Percentiles rank a stretch among this genome's conserved stretches.
Evolutionary conservation across 805 yeast species (phyloP).

Genomic region (Candida xyloterini): DNA sequence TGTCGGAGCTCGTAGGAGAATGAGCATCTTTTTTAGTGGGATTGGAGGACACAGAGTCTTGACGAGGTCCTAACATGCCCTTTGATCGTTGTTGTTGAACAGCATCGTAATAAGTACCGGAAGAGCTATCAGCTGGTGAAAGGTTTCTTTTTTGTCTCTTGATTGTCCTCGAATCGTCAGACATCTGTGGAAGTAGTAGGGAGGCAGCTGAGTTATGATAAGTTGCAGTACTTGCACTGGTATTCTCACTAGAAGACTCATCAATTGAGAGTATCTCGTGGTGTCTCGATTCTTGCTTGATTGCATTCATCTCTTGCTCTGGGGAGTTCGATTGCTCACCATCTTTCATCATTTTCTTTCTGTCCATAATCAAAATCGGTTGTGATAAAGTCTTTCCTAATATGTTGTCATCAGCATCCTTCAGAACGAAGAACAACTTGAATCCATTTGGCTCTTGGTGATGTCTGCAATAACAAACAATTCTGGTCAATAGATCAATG

Average conservation of each 20-base stretch:
- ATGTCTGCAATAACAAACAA: slow-evolving; percentile 95
- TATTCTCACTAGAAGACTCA: slow-evolving; percentile 33
- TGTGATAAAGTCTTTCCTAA: slow-evolving; percentile 71
- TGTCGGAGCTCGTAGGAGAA: slow-evolving; percentile 33
- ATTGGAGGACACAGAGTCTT: slow-evolving; percentile 19
- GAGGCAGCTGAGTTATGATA: slow-evolving; percentile 9
- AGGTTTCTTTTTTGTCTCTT: slow-evolving; percentile 35
- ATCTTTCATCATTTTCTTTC: slow-evolving; percentile 63
- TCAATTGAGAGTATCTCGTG: slow-evolving; percentile 28
- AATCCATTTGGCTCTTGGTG: slow-evolving; percentile 89
- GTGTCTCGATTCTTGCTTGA: slow-evolving; percentile 18
- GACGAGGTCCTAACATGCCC: slow-evolving; percentile 14
- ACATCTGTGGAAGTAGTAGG: slow-evolving; percentile 3
- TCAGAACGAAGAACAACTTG: slow-evolving; percentile 63
- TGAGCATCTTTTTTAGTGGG: slow-evolving; percentile 27
- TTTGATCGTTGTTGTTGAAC: slow-evolving; percentile 25
- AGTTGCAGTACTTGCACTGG: slow-evolving; percentile 20
- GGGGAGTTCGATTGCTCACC: slow-evolving; percentile 32
- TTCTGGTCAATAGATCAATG: slow-evolving; percentile 61
- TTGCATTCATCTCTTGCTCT: slow-evolving; percentile 6
- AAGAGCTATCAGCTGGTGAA: slow-evolving; percentile 28
- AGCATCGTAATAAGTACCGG: slow-evolving; percentile 26
- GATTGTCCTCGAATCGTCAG: slow-evolving; percentile 12
- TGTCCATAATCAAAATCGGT: slow-evolving; percentile 89
- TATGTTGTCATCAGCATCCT: slow-evolving; percentile 55